Evolutionary conservation across 2,329 filamentous ascomycete genomes (phyloP), one percentile per base, ranked within the genome.

Genomic region (Lecanicillium sp.): DNA sequence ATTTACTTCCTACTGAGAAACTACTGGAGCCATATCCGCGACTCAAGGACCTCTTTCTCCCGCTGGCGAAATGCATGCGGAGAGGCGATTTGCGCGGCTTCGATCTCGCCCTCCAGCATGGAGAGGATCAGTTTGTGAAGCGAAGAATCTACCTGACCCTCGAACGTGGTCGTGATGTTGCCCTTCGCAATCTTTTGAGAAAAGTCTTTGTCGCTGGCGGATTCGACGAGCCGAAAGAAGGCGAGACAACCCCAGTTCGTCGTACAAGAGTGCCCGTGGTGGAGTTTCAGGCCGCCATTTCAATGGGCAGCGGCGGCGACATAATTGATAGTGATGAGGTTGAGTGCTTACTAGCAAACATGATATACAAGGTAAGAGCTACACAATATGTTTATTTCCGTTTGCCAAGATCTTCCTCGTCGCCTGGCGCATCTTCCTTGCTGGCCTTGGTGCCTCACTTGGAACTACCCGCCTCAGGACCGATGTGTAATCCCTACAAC

Each of bases 291-390:
- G 85, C 87, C 6, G 94, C 87, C 7, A 76, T 97, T 43, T 81
- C 81, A 54, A 72, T 95, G 51, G 81, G 79, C 37, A 81, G 76
- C 48, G 71, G 73, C 36, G 69, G 72, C 40, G 71, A 84, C 55
- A 64, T 70, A 25, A 69, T 94, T 25, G 92, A 96, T 51, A 72
- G 76, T 22, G 94, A 98, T 56, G 92, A 98, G 61, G 89, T 97
- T 4, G 94, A 98, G 61, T 98, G 92, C 59, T 66, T 96, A 51
- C 58, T 98, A 53, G 87, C 92, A 19, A 97, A 96, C 58, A 86
- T 96, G 76, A 95, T 98, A 45, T 98, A 97, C 70, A 98, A 97
- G 79, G 90, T 94, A 62, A 49, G 63, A 52, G n/a, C n/a, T n/a
- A n/a, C n/a, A n/a, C n/a, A 11, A 18, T 19, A 11, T 15, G 18